Evolutionary conservation across 1,284 basidiomycete species (phyloP).

Genomic region (Naganishia sp.): DNA sequence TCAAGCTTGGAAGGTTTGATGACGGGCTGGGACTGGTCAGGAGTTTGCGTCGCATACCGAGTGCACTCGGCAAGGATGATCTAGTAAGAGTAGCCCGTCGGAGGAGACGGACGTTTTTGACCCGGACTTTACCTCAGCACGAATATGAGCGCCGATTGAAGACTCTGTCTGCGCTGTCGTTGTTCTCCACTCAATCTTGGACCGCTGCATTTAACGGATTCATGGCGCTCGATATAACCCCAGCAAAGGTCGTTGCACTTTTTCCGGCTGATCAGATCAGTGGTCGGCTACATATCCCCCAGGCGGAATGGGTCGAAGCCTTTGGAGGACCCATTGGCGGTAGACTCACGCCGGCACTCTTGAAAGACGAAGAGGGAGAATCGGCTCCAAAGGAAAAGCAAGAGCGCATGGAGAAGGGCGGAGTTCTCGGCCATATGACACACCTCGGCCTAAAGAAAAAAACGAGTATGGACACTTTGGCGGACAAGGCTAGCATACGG

Average conservation of each 20-base stretch:
- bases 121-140: conserved; percentile 52
- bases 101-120: neutral
- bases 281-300: conserved; percentile 71
- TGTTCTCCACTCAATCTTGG: conserved; percentile 61
- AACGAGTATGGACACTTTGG: conserved; percentile 44
- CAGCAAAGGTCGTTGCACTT: conserved; percentile 87
- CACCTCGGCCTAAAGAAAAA: conserved; percentile 42
- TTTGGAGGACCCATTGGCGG: conserved; percentile 72
- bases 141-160: conserved; percentile 63
- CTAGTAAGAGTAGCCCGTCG: conserved; percentile 58
- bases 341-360: conserved; percentile 44
- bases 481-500: conserved; percentile 32
- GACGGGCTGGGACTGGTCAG: conserved; percentile 82
- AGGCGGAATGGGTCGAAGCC: conserved; percentile 72
- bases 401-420: conserved; percentile 32
- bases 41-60: conserved; percentile 59
- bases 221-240: conserved; percentile 84
- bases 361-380: conserved; percentile 37
- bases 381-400: conserved; percentile 1
- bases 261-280: conserved; percentile 75
- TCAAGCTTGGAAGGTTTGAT: conserved; percentile 68
- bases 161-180: conserved; percentile 71
- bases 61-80: conserved; percentile 58
- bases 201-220: conserved; percentile 77
- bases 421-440: conserved; percentile 40